Percentiles rank a stretch among this genome's conserved stretches.
Conservation (phyloP, 2,329 filamentous ascomycete genomes). For the Diaporthe sp. region DNA sequence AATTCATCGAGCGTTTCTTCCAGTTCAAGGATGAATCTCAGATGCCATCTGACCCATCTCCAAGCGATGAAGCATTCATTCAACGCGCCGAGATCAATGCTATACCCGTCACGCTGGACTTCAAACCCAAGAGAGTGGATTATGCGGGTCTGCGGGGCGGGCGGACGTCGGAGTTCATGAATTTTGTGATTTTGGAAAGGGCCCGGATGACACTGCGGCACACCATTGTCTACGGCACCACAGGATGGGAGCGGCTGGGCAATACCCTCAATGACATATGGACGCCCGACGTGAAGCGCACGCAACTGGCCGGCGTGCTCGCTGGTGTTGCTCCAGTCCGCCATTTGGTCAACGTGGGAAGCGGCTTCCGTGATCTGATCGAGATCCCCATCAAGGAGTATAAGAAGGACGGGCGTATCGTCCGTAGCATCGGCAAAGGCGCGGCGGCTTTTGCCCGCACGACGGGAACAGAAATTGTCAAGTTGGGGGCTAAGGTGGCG, state of each 20-base stretch:
- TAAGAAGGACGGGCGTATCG: conserved; percentile 89
- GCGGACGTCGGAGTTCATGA: conserved; percentile 98
- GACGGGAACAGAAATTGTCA: conserved; percentile 93
- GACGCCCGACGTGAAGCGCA: conserved; percentile 91
- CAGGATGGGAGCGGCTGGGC: conserved; percentile 90
- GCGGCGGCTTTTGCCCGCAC: conserved; percentile 90
- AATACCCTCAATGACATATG: conserved; percentile 94
- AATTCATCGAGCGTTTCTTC: conserved; percentile 97
- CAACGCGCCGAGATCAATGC: conserved; percentile 90
- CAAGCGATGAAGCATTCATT: conserved; percentile 84
- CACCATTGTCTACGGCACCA: conserved; percentile 91
- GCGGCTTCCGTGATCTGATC: conserved; percentile 86
- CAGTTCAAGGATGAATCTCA: conserved; percentile 89
- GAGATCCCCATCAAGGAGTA: conserved; percentile 94
- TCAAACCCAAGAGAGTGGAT: conserved; percentile 98
- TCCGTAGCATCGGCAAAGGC: conserved; percentile 92
- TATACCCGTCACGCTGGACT: conserved; percentile 86
- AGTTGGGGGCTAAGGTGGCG: conserved; percentile 91
- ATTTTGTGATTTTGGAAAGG: conserved; percentile 92
- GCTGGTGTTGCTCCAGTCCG: conserved; percentile 91
- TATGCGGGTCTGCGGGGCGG: conserved; percentile 93
- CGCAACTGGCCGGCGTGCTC: conserved; percentile 89
- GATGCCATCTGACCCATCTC: conserved; percentile 62
- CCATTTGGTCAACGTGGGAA: conserved; percentile 89
- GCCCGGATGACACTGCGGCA: conserved; percentile 87